Evolutionary conservation across 768 basidiomycete species (phyloP).

Genomic region (Strobilomyces echinocephalus): DNA sequence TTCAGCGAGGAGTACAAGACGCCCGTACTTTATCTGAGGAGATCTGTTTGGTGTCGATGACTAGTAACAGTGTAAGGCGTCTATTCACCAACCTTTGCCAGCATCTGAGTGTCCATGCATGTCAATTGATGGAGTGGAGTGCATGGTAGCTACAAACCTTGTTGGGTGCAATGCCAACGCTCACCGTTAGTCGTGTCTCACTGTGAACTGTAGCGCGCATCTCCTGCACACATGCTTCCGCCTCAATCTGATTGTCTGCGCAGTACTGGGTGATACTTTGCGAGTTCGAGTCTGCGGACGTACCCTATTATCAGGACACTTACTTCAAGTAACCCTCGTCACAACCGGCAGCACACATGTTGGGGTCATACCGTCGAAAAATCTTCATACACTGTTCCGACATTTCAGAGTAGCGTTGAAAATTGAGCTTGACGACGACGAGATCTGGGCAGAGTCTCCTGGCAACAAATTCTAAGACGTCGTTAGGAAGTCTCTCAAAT

Average conservation of each 20-base stretch:
- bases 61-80: neutral
- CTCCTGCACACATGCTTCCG: conserved; percentile 71
- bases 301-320: conserved; percentile 18
- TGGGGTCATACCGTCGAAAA: conserved; percentile 67
- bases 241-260: conserved; percentile 52
- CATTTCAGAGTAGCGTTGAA: conserved; percentile 62
- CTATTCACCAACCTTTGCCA: conserved; percentile 78
- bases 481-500: neutral
- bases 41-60: conserved; percentile 46
- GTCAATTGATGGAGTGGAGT: conserved; percentile 15
- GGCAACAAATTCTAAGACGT: conserved; percentile 72
- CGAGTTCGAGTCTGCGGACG: conserved; percentile 6
- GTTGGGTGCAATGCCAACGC: conserved; percentile 94
- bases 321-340: conserved; percentile 94
- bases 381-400: conserved; percentile 68
- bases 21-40: conserved; percentile 78
- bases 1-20: neutral
- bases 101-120: conserved; percentile 49
- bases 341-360: conserved; percentile 70
- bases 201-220: conserved; percentile 70
- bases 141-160: conserved; percentile 50
- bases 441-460: conserved; percentile 91
- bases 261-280: conserved; percentile 83
- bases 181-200: conserved; percentile 85
- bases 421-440: conserved; percentile 57